Evolutionary conservation across 2,329 filamentous ascomycete species (phyloP), one percentile per base, ranked within the genome.

Genomic region (Helicocarpus griseus): DNA sequence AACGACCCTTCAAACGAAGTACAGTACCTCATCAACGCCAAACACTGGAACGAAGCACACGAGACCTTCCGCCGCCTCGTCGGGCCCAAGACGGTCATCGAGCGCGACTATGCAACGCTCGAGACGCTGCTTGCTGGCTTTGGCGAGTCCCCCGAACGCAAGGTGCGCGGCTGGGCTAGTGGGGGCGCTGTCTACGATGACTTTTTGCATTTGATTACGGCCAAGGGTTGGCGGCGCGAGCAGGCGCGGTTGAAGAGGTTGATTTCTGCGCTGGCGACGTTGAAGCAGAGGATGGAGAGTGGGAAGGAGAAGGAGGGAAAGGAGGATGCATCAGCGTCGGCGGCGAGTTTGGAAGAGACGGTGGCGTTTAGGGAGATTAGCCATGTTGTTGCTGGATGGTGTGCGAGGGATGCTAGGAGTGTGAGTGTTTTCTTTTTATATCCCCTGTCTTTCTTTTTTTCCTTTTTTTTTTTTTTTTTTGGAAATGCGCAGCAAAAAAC

Each of bases 321-420:
- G 22, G 26, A 17, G 3, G 31, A 36, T 36, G 21, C 31, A 4
- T 36, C 44, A 4, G 11, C 29, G 4, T 11, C 50, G 19, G 77
- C 66, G 26, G 64, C 73, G 49, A 71, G 67, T 41, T 70, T 80
- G 55, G 69, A 82, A 56, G 78, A 86, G 63, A 73, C 81, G 49
- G 87, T 90, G 39, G 88, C 89, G 0, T 77, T 91, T 50, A 83
- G 85, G 57, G 89, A 94, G 63, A 95, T 95, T 78, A 85, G 85
- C 44, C 81, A 81, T 49, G 77, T 83, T 43, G 81, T 91, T 54
- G 86, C 86, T 8, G 78, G 79, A 55, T 78, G 82, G 64, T 79
- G 86, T 53, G 72, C 82, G 50, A 76, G 75, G 52, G 78, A 78
- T 61, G 75, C 77, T 61, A 79, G 78, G 58, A 74, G 79, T 66